A percentile compares a stretch with the other conserved stretches of the same genome.
Conservation (phyloP, 495 filamentous ascomycete genomes). For the Annulohypoxylon bovei region DNA sequence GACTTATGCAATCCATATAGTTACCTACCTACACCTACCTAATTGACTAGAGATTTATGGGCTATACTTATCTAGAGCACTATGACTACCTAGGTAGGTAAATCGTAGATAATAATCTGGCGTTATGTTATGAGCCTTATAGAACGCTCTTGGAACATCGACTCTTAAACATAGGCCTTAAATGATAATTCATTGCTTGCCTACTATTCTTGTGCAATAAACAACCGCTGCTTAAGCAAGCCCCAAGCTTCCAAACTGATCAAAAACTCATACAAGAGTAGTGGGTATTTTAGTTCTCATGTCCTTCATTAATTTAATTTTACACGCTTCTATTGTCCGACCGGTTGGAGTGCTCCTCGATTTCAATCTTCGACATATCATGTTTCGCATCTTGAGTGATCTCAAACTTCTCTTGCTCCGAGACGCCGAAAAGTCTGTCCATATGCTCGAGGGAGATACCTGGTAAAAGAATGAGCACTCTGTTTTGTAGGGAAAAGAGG, state of each 20-base stretch:
- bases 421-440: slow-evolving; percentile 62
- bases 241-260: background rate
- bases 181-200: no score
- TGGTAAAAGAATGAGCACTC: slow-evolving; percentile 47
- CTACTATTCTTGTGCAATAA: no score
- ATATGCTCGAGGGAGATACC: slow-evolving; percentile 62
- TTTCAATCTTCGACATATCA: slow-evolving; percentile 23
- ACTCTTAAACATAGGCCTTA: no score
- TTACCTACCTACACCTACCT: no score
- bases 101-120: no score
- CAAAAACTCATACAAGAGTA: background rate
- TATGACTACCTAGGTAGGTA: no score
- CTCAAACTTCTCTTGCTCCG: slow-evolving; percentile 20
- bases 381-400: slow-evolving; percentile 20
- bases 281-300: slow-evolving; percentile 18
- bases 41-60: no score
- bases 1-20: no score
- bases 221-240: no score
- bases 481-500: slow-evolving; percentile 54
- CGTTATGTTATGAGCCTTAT: no score
- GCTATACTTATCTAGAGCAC: no score
- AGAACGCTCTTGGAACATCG: no score
- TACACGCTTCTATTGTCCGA: slow-evolving; percentile 35
- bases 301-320: background rate
- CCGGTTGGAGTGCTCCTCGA: slow-evolving; percentile 31